Conservation (phyloP, 768 basidiomycete genomes). For the Hortiboletus campestris region DNA sequence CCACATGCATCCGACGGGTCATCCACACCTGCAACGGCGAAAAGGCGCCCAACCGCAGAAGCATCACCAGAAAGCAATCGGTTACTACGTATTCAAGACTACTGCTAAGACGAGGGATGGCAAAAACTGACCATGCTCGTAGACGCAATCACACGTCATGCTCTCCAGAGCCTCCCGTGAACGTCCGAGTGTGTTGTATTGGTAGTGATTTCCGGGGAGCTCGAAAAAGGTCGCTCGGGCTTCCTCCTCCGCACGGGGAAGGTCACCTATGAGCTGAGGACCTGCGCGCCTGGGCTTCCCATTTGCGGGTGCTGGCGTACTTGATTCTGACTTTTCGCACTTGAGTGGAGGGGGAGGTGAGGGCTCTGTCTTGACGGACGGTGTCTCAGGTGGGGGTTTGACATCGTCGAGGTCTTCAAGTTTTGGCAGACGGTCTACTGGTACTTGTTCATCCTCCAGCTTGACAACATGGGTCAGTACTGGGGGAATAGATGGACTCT, state of each 20-base stretch:
- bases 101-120: conserved; percentile 13
- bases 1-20: conserved; percentile 74
- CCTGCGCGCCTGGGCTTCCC: conserved; percentile 36
- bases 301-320: conserved; percentile 36
- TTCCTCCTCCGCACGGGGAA: conserved; percentile 72
- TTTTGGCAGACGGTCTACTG: conserved; percentile 7
- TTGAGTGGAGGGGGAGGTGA: conserved; percentile 32
- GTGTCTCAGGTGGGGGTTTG: conserved; percentile 28
- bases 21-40: conserved; percentile 50
- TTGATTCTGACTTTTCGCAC: conserved; percentile 34
- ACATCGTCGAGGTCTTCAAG: conserved; percentile 24
- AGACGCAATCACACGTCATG: conserved; percentile 93
- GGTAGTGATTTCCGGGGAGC: conserved; percentile 79
- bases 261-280: conserved; percentile 75
- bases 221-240: conserved; percentile 73
- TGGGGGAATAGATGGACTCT: conserved; percentile 24
- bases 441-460: conserved; percentile 8
- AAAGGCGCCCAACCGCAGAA: conserved; percentile 20
- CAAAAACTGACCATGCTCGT: conserved; percentile 68
- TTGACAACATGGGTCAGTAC: conserved; percentile 12
- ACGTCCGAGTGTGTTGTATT: conserved; percentile 82
- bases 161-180: conserved; percentile 88
- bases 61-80: conserved; percentile 12
- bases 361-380: conserved; percentile 29
- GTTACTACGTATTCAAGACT: conserved; percentile 33